Evolutionary conservation across 1,284 basidiomycete genomes (phyloP), one percentile per base, ranked within the genome.

Genomic region (Malassezia cuniculi): DNA sequence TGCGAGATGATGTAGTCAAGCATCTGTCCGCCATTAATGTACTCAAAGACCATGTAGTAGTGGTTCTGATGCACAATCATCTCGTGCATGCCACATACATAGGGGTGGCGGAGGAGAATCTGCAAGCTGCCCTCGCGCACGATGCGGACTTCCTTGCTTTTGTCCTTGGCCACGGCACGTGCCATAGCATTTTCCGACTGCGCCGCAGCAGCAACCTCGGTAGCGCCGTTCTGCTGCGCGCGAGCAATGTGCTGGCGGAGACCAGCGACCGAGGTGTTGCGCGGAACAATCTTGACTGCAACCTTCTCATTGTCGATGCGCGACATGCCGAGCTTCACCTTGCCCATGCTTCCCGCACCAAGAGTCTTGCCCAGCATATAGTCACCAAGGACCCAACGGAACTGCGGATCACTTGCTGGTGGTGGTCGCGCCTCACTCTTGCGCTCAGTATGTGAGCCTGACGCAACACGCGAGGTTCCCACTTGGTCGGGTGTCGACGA

Each of bases 1-100:
- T 97, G 93, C 55, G 83, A 83, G 71, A 97, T 97, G 72, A 97
- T 97, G 69, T 94, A 97, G 75, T 97, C 90, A 53, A 97, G 79
- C 85, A 97, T 93, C 73, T 97, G 90, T 0, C 93, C 90, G 31
- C 93, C 90, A 57, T 89, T 89, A 70, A 97, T 85, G 69, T 94
- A 95, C 69, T 97, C 90, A 68, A 84, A 87, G 4, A 95, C 84
- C 86, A 97, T 95, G 73, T 97, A 95, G 70, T 95, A 94, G 70
- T 97, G 90, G 64, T 66, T 64, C 16, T 55, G 57, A 36, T 66
- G 63, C 28, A 62, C 55, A 26, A 66, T 64, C 80, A 97, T 90
- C 72, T 93, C 87, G 55, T 85, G 81, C 90, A 97, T 97, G 39
- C 93, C 90, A 69, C 89, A 95, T 62, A 97, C 85, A 70, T 95